Evolutionary conservation across 371 early-diverging fungal genomes (phyloP).

Genomic region (Saksenaea vasiformis): DNA sequence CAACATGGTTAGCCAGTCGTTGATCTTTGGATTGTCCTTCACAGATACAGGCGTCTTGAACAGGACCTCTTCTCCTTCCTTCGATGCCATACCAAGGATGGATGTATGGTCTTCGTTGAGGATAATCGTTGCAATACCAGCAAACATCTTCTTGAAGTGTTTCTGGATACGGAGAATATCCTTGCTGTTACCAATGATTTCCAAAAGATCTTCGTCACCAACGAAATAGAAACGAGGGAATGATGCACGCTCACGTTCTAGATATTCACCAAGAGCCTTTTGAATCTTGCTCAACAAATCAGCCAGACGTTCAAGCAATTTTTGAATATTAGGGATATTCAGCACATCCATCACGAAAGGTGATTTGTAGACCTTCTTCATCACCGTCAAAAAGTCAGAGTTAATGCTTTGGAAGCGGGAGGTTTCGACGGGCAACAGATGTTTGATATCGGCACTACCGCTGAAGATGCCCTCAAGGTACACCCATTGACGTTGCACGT

Average conservation of each 20-base stretch:
- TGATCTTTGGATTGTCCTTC: slow-evolving; percentile 86
- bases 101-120: slow-evolving; percentile 73
- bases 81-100: slow-evolving; percentile 87
- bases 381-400: slow-evolving; percentile 93
- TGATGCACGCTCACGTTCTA: slow-evolving; percentile 94
- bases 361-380: slow-evolving; percentile 98
- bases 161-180: slow-evolving; percentile 95
- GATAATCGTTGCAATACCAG: slow-evolving; percentile 88
- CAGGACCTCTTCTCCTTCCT: slow-evolving; percentile 89
- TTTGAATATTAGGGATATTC: slow-evolving; percentile 91
- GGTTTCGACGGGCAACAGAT: slow-evolving; percentile 93
- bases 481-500: slow-evolving; percentile 99
- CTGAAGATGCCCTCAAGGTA: slow-evolving; percentile 98
- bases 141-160: slow-evolving; percentile 99
- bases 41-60: slow-evolving; percentile 84
- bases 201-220: slow-evolving; percentile 98
- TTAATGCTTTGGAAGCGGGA: slow-evolving; percentile 95
- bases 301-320: slow-evolving; percentile 91
- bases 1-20: slow-evolving; percentile 95
- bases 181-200: slow-evolving; percentile 98
- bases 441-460: slow-evolving; percentile 95
- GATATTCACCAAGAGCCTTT: slow-evolving; percentile 97
- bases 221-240: slow-evolving; percentile 99
- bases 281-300: slow-evolving; percentile 95
- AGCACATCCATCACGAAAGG: slow-evolving; percentile 95